These are phyloP conservation scores for Arthrinium puccinioides DNA, from an alignment of 2,329 filamentous ascomycete species.

Conservation along the genomic window DNA sequence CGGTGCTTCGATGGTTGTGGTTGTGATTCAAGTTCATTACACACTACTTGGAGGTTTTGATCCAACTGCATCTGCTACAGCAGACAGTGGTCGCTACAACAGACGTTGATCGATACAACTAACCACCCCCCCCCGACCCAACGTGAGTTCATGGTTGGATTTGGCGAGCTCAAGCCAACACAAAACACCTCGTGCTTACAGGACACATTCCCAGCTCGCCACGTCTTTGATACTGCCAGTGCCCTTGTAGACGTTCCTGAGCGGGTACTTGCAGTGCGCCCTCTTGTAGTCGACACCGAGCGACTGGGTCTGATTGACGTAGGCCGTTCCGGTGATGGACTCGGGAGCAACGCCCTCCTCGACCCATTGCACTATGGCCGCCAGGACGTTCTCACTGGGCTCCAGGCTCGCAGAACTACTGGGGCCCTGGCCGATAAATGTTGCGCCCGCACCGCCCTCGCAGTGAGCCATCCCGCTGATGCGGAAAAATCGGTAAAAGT, in stretches of 20 bases:
- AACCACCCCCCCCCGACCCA: too few species aligned
- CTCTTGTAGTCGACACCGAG: conserved; percentile 8
- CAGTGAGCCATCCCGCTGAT: conserved; percentile 47
- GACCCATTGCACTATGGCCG: conserved; percentile 40
- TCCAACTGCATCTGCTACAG: too few species aligned
- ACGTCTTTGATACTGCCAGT: conserved; percentile 1
- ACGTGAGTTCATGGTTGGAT: too few species aligned
- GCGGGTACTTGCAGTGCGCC: conserved; percentile 11
- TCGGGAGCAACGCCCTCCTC: conserved; percentile 34
- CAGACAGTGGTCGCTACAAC: too few species aligned
- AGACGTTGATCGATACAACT: too few species aligned
- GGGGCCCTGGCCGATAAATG: conserved; percentile 17
- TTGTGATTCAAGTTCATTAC: too few species aligned
- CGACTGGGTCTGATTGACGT: conserved; percentile 7
- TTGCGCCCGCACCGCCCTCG: conserved; percentile 33
- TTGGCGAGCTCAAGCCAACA: too few species aligned
- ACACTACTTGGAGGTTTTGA: too few species aligned
- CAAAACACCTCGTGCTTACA: too few species aligned
- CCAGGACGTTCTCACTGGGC: conserved; percentile 33
- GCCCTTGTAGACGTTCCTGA: conserved; percentile 10
- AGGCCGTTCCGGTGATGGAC: conserved; percentile 11
- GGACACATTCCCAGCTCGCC: neutral
- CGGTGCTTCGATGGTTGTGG: too few species aligned
- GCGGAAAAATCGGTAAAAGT: conserved; percentile 43
- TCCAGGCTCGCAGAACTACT: conserved; percentile 15